Evolutionary conservation across 257 asterid genomes (phyloP).

Genomic region (Parsonsia alboflavescens): DNA sequence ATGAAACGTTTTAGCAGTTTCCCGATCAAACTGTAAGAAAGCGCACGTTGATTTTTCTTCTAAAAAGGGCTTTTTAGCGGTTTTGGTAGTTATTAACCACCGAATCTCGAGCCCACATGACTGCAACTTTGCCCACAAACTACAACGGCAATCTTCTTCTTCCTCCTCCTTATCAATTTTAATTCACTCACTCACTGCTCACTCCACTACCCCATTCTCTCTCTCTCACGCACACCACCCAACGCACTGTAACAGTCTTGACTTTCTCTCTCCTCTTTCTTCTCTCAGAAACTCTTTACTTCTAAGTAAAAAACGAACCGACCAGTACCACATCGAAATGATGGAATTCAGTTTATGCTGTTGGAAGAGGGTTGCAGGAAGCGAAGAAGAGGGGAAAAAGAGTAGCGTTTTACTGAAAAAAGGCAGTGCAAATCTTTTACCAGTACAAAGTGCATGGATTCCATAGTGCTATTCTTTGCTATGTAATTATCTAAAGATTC

Average conservation of each 20-base stretch:
- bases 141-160: background rate
- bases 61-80: conserved; percentile 11
- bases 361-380: background rate
- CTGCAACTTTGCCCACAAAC: conserved; percentile 1
- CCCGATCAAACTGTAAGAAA: background rate
- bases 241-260: too few relatives aligned
- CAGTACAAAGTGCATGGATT: conserved; percentile 9
- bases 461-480: conserved; percentile 1
- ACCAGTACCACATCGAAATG: background rate
- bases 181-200: background rate
- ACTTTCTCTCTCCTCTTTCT: background rate
- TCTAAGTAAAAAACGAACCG: background rate
- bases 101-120: conserved; percentile 26
- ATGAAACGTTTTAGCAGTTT: background rate
- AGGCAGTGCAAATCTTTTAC: background rate
- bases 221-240: background rate
- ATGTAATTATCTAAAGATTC: background rate
- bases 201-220: background rate
- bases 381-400: background rate
- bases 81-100: conserved; percentile 25
- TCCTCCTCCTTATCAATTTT: background rate
- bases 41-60: background rate
- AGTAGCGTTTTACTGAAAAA: background rate
- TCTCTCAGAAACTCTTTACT: background rate
- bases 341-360: background rate